Percentiles rank a stretch among this genome's conserved stretches.
Evolutionary conservation across 176 grass and related monocot genomes (phyloP).

Genomic region (Lolium perenne): DNA sequence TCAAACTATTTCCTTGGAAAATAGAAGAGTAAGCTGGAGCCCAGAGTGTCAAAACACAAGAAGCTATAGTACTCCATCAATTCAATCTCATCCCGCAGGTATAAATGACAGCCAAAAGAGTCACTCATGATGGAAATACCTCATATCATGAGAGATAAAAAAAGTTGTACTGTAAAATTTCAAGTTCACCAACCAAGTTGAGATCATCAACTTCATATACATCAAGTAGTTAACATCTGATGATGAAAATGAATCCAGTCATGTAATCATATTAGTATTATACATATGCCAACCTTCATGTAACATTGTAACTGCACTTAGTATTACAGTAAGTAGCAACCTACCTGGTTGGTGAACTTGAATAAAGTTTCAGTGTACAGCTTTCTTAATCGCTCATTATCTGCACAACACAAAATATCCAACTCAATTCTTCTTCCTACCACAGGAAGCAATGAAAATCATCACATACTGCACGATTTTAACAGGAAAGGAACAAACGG

Average conservation of each 20-base stretch:
- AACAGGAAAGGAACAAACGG: not conserved
- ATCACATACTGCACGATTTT: slow-evolving; percentile 26
- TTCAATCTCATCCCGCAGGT: slow-evolving; percentile 20
- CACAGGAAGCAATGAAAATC: slow-evolving; percentile 3
- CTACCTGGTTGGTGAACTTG: slow-evolving; percentile 87
- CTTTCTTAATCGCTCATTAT: slow-evolving; percentile 75
- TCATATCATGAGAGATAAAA: too few species aligned
- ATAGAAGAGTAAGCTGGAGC: not conserved
- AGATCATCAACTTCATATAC: not conserved
- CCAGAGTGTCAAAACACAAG: not conserved
- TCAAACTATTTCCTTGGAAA: not conserved
- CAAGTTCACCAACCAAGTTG: not conserved
- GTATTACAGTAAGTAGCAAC: slow-evolving; percentile 32
- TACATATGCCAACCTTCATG: not conserved
- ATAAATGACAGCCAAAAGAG: not conserved
- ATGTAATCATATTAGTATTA: slow-evolving; percentile 7
- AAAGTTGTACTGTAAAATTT: too few species aligned
- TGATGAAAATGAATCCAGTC: not conserved
- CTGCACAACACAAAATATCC: slow-evolving; percentile 45
- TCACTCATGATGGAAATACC: too few species aligned
- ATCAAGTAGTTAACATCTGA: not conserved
- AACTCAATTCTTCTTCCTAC: slow-evolving; percentile 11
- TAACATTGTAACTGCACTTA: not conserved
- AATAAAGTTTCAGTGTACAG: slow-evolving; percentile 73
- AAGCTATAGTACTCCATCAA: not conserved